Conservation (phyloP, 176 grass and related monocot genomes). For the Panicum miliaceum region DNA sequence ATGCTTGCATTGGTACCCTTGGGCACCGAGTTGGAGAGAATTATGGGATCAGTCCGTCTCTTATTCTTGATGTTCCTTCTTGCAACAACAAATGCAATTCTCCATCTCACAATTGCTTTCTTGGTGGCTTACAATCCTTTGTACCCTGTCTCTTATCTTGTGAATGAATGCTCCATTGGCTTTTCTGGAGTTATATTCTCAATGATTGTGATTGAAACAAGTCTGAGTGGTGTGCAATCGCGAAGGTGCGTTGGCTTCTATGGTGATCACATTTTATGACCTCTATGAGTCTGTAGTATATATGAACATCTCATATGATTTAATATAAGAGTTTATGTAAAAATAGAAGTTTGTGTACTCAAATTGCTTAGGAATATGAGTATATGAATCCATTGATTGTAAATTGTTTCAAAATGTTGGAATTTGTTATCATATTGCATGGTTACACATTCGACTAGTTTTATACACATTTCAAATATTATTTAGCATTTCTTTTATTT, state of each 20-base stretch:
- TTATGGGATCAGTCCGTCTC: constrained; percentile 94
- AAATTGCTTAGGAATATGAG: background rate
- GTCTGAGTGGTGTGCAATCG: constrained; percentile 81
- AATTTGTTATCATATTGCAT: constrained; percentile 20
- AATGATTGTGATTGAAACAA: constrained; percentile 97
- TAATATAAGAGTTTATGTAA: background rate
- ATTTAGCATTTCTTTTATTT: background rate
- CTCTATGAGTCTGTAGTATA: background rate
- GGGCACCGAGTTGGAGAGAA: constrained; percentile 89
- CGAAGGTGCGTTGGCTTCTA: constrained; percentile 67
- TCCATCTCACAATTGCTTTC: constrained; percentile 84
- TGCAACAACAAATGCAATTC: constrained; percentile 87
- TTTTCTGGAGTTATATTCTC: constrained; percentile 98
- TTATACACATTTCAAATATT: background rate
- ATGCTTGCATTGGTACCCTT: constrained; percentile 94
- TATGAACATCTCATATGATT: background rate
- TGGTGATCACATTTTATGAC: constrained; percentile 24
- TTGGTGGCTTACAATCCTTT: constrained; percentile 79
- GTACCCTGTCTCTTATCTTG: constrained; percentile 49
- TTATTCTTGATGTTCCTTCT: constrained; percentile 92
- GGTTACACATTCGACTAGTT: constrained; percentile 11
- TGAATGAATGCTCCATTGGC: constrained; percentile 88
- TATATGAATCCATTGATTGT: constrained; percentile 14
- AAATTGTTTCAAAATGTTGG: constrained; percentile 6
- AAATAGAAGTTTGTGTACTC: constrained; percentile 3